Evolutionary conservation across 1,139 yeast species (phyloP).

Genomic region (Magnusiomyces tetraspermus): DNA sequence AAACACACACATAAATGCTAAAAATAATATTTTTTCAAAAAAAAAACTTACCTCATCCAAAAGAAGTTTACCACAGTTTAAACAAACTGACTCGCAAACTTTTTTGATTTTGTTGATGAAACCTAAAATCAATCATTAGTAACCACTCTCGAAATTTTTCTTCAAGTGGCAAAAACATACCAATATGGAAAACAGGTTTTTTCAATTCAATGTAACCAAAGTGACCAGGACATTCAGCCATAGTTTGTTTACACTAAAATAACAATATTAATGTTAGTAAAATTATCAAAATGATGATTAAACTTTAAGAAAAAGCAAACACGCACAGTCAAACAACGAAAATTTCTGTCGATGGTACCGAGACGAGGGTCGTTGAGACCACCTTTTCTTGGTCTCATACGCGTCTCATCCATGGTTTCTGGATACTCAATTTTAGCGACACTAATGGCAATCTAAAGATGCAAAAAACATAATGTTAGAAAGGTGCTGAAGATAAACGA

Average conservation of each 20-base stretch:
- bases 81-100: constrained; percentile 92
- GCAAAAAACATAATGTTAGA: no score
- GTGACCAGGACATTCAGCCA: constrained; percentile 99
- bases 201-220: constrained; percentile 98
- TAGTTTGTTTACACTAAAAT: constrained; percentile 79
- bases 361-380: constrained; percentile 95
- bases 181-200: constrained; percentile 96
- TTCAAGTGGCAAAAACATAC: constrained; percentile 34
- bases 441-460: constrained; percentile 68
- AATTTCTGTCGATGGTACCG: constrained; percentile 94
- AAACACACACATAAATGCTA: background rate
- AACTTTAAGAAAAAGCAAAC: background rate
- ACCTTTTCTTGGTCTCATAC: constrained; percentile 90
- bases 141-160: no score
- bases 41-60: constrained; percentile 54
- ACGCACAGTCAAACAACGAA: constrained; percentile 79
- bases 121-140: no score
- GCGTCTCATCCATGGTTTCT: constrained; percentile 96
- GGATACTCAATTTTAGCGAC: constrained; percentile 97
- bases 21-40: constrained; percentile 5
- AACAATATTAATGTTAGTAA: constrained; percentile 1
- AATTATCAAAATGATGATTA: background rate
- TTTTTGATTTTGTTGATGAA: constrained; percentile 89
- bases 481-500: constrained; percentile 1
- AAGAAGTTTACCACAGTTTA: constrained; percentile 93